Evolutionary conservation across 345 rosid genomes (phyloP).

Genomic region (Eucalyptus caleyi): DNA sequence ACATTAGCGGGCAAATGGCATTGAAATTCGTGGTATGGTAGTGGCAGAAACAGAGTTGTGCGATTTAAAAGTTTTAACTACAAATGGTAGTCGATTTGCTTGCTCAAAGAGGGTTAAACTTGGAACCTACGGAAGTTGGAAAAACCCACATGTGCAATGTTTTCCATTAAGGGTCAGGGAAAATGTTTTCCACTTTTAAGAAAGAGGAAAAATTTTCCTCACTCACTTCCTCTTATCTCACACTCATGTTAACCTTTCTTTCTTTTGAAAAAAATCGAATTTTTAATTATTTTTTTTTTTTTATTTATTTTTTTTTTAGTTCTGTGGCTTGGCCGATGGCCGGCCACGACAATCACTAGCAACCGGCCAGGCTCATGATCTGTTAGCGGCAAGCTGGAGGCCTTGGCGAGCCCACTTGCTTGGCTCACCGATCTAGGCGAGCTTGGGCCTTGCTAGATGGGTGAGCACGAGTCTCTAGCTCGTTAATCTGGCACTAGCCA

Average conservation of each 20-base stretch:
- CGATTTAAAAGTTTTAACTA: neutral
- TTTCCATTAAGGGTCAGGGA: neutral
- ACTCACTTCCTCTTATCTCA: too few relatives aligned
- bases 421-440: accelerated
- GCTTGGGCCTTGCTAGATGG: accelerated
- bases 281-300: accelerated
- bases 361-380: accelerated
- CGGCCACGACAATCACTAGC: accelerated
- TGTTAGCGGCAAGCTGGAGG: accelerated
- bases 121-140: neutral
- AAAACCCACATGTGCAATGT: neutral
- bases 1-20: neutral
- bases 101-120: neutral
- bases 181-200: too few relatives aligned
- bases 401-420: accelerated
- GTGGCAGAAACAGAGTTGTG: neutral
- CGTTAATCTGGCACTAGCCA: accelerated
- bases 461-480: accelerated
- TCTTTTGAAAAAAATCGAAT: too few relatives aligned
- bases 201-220: too few relatives aligned
- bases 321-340: accelerated
- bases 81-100: neutral
- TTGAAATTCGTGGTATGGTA: neutral
- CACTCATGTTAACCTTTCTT: too few relatives aligned
- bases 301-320: too few relatives aligned